Evolutionary conservation across 2,329 filamentous ascomycete genomes (phyloP).

Genomic region (Scedosporium apiospermum): DNA sequence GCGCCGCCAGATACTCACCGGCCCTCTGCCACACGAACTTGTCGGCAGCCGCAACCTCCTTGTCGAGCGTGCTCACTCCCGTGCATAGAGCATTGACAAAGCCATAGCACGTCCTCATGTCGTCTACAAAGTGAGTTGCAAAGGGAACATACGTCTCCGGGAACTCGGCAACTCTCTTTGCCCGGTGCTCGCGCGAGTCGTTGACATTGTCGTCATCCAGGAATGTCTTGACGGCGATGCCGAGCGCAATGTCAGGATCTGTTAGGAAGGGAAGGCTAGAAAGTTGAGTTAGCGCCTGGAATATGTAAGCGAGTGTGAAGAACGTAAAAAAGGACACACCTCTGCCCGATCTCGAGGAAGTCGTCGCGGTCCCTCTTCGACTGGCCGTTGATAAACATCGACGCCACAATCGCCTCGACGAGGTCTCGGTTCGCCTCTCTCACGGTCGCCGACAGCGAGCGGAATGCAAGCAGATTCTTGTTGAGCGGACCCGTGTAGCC

Average conservation of each 20-base stretch:
- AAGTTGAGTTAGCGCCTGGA: neutral
- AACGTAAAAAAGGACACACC: slow-evolving; percentile 39
- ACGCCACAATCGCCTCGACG: slow-evolving; percentile 70
- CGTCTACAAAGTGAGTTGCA: slow-evolving; percentile 48
- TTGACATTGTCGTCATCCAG: slow-evolving; percentile 59
- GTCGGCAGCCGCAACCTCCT: slow-evolving; percentile 36
- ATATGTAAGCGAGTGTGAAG: neutral
- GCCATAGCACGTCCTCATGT: slow-evolving; percentile 45
- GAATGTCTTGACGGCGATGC: slow-evolving; percentile 72
- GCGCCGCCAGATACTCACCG: slow-evolving; percentile 38
- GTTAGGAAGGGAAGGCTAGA: slow-evolving; percentile 55
- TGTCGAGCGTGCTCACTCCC: slow-evolving; percentile 34
- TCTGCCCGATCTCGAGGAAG: slow-evolving; percentile 58
- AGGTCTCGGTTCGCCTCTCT: slow-evolving; percentile 73
- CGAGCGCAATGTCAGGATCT: slow-evolving; percentile 65
- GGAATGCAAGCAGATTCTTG: slow-evolving; percentile 79
- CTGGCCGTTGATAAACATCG: slow-evolving; percentile 73
- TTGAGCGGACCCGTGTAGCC: slow-evolving; percentile 93
- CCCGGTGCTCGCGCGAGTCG: slow-evolving; percentile 39
- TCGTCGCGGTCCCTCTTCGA: slow-evolving; percentile 61
- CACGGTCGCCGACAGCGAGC: slow-evolving; percentile 71
- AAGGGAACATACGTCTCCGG: slow-evolving; percentile 46
- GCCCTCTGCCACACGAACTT: slow-evolving; percentile 46
- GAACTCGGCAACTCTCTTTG: slow-evolving; percentile 38
- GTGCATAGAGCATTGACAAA: slow-evolving; percentile 45